These are phyloP conservation scores for Aschersonia sp. DNA, from an alignment of 2,329 filamentous ascomycete species.

Conservation along the genomic window DNA sequence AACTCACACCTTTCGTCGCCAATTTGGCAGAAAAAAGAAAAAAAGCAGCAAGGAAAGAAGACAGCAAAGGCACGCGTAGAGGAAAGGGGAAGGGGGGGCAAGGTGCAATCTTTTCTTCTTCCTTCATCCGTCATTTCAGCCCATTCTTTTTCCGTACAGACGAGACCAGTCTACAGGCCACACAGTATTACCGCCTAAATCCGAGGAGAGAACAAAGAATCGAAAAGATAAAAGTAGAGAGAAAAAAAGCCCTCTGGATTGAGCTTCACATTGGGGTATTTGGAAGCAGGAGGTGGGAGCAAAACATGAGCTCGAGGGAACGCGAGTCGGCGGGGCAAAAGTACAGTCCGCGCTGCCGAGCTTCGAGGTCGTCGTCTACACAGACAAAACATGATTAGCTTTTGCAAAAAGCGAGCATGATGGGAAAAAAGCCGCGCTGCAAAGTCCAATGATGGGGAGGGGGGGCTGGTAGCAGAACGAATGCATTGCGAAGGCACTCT, in stretches of 20 bases:
- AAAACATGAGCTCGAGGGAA: constrained; percentile 35
- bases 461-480: neutral
- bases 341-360: constrained; percentile 34
- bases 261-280: constrained; percentile 8
- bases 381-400: neutral
- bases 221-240: neutral
- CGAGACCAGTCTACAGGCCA: neutral
- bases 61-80: no score
- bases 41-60: no score
- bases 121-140: neutral
- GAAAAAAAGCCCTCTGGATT: neutral
- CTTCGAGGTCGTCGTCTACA: constrained; percentile 18
- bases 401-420: no score
- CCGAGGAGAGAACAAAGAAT: constrained; percentile 5
- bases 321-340: constrained; percentile 35
- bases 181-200: neutral
- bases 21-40: no score
- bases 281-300: constrained; percentile 30
- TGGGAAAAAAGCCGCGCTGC: no score
- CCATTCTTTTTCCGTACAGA: neutral
- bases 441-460: neutral
- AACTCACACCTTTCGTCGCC: no score
- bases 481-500: no score
- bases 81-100: no score
- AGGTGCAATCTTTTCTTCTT: no score